These are phyloP conservation scores for Sindora glabra DNA, from an alignment of 306 rosid species.

Conservation along the genomic window DNA sequence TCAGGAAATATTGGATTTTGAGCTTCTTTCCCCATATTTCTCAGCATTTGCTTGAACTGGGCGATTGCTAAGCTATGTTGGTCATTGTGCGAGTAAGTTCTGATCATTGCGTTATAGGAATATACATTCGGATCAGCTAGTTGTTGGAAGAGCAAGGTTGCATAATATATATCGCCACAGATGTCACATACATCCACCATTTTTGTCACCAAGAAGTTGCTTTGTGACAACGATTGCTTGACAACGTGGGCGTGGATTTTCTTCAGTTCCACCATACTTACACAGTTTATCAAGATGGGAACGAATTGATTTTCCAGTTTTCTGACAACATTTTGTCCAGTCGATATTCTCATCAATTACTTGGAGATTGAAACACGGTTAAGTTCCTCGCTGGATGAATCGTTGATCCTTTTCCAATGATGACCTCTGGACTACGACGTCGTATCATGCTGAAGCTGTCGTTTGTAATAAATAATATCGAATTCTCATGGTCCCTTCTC, in stretches of 20 bases:
- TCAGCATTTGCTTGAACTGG: constrained; percentile 47
- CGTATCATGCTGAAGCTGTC: too few species aligned
- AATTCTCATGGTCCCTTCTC: too few species aligned
- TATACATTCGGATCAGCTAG: constrained; percentile 46
- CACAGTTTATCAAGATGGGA: constrained; percentile 38
- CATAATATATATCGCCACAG: constrained; percentile 32
- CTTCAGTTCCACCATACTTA: constrained; percentile 24
- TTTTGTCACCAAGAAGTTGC: constrained; percentile 64
- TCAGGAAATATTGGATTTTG: constrained; percentile 28
- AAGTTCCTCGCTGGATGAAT: too few species aligned
- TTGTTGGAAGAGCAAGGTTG: constrained; percentile 41
- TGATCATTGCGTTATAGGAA: constrained; percentile 54
- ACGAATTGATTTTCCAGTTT: constrained; percentile 48
- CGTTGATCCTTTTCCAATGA: too few species aligned
- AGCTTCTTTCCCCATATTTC: not conserved
- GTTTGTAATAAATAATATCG: too few species aligned
- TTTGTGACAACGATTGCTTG: constrained; percentile 48
- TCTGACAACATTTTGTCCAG: constrained; percentile 12
- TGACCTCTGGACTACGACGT: too few species aligned
- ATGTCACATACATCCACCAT: constrained; percentile 57
- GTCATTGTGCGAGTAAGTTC: constrained; percentile 43
- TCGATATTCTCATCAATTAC: constrained; percentile 22
- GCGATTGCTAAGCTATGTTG: constrained; percentile 22
- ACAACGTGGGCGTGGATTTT: constrained; percentile 45
- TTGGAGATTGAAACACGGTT: too few species aligned